Evolutionary conservation across 805 yeast species (phyloP), one percentile per base, ranked within the genome.

Genomic region (Komagataella pseudopastoris): DNA sequence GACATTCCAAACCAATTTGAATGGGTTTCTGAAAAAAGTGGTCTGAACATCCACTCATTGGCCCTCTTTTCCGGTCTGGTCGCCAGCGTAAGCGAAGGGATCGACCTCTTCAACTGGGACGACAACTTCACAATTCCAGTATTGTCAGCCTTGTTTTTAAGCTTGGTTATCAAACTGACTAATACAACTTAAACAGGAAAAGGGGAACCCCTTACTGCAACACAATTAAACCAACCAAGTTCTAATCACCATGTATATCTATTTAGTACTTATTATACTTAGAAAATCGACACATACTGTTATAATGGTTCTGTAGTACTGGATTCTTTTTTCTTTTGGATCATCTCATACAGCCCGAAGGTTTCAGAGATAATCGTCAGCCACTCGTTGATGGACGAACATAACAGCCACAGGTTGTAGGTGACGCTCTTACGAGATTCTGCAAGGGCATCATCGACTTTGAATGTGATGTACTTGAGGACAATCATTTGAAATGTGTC

Each of bases 51-150:
- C 47, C 71, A 69, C 46, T 60, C 67, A 1, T 71, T 82, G 53
- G 77, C 90, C 2, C 51, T 83, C 20, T 60, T 82, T 24, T 76
- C 83, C 58, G 99, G 98, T 0, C 59, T 88, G 17, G 78, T 88
- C 46, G 96, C 96, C 7, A 82, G 97, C 6, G 67, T 85, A 14
- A 81, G 95, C 48, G 99, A 93, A 71, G 88, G 89, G 30, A 77
- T 90, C 49, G 88, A 85, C 57, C 52, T 90, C 14, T 80, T 75
- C 53, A 80, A 78, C 46, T 69, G 90, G 67, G 99, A 93, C 66
- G 99, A 93, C 63, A 93, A 93, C 65, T 78, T 93, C 59, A 90
- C 98, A 48, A 91, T 93, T 54, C 99, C 99, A 6, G 88, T 88
- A 1, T 66, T 91, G 46, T 83, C 96, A 18, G 83, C 95, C 6